These are phyloP conservation scores for Inonotus hispidus DNA, from an alignment of 1,284 basidiomycete genomes.

Conservation along the genomic window DNA sequence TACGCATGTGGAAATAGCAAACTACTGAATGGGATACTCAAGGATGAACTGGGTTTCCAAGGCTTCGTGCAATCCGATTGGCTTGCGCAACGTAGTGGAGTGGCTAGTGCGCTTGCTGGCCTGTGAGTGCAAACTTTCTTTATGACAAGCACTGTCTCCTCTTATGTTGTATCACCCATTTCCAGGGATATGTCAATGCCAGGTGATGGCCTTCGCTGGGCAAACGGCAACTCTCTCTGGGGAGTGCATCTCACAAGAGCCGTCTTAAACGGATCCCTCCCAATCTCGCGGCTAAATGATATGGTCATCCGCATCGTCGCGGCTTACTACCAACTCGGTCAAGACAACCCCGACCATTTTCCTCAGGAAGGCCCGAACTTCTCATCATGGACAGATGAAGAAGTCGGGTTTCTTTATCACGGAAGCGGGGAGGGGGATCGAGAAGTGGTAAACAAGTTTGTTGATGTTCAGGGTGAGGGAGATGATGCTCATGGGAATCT, in stretches of 20 bases:
- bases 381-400: slow-evolving; percentile 18
- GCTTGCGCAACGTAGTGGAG: slow-evolving; percentile 21
- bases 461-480: slow-evolving; percentile 38
- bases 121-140: slow-evolving; percentile 3
- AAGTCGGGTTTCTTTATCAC: slow-evolving; percentile 11
- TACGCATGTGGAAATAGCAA: slow-evolving; percentile 42
- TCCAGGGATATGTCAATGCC: slow-evolving; percentile 20
- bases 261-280: slow-evolving; percentile 34
- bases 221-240: slow-evolving; percentile 18
- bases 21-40: slow-evolving; percentile 45
- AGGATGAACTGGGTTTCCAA: slow-evolving; percentile 36
- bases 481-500: slow-evolving; percentile 31
- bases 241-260: slow-evolving; percentile 13
- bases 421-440: slow-evolving; percentile 15
- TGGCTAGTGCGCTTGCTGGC: slow-evolving; percentile 17
- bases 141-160: neutral
- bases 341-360: slow-evolving; percentile 23
- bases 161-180: neutral
- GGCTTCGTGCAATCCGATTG: slow-evolving; percentile 28
- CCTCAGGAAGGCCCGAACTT: slow-evolving; percentile 16
- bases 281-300: slow-evolving; percentile 29
- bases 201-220: slow-evolving; percentile 17
- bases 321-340: slow-evolving; percentile 40
- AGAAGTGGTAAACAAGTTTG: slow-evolving; percentile 28
- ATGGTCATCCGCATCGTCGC: slow-evolving; percentile 32